Evolutionary conservation across 495 filamentous ascomycete species (phyloP).

Genomic region (Articulospora tetracladia): DNA sequence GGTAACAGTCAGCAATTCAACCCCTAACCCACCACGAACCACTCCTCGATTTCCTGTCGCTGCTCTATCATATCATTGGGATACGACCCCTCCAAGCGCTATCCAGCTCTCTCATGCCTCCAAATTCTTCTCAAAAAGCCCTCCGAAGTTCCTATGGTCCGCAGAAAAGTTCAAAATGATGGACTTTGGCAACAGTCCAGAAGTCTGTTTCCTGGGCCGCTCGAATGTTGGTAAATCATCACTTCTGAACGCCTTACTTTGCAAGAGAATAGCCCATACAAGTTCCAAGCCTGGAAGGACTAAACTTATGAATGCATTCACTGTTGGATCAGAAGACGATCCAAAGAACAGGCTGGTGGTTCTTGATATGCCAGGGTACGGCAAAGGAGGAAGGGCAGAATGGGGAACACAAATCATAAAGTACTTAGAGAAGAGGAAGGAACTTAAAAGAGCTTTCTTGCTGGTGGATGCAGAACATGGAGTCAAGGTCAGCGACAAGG

Average conservation of each 20-base stretch:
- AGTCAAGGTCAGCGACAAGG: constrained; percentile 67
- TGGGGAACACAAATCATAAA: constrained; percentile 89
- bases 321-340: constrained; percentile 48
- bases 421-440: constrained; percentile 66
- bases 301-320: constrained; percentile 79
- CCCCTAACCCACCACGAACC: background rate
- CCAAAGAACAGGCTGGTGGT: constrained; percentile 58
- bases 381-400: constrained; percentile 64
- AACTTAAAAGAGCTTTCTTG: constrained; percentile 79
- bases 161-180: constrained; percentile 69
- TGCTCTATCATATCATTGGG: constrained; percentile 50
- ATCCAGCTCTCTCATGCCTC: constrained; percentile 52
- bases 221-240: constrained; percentile 93
- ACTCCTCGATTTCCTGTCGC: constrained; percentile 4
- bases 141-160: constrained; percentile 65
- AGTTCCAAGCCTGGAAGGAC: constrained; percentile 75
- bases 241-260: constrained; percentile 78
- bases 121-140: constrained; percentile 59
- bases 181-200: constrained; percentile 51
- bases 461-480: constrained; percentile 79
- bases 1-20: background rate
- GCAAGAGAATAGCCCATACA: constrained; percentile 55
- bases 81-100: constrained; percentile 49
- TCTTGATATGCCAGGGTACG: constrained; percentile 95
- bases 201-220: constrained; percentile 62